phyloP scores from a whole-genome alignment of 2,329 filamentous ascomycete species.

The Microsporum ferrugineum region DNA sequence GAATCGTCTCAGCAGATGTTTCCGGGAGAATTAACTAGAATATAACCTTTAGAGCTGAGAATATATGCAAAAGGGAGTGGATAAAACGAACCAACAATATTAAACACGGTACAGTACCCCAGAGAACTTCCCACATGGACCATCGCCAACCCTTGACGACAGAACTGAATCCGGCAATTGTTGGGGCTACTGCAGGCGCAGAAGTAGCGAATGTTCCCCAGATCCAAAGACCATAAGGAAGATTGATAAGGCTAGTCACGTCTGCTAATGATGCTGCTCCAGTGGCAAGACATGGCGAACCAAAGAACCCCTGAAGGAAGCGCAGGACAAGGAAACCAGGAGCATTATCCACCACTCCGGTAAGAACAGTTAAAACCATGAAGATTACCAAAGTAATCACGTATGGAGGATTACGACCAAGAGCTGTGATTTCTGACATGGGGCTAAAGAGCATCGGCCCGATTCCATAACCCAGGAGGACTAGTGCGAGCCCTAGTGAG shows the following conservation, averaged over 20 bases:
- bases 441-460: constrained; percentile 12
- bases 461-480: constrained; percentile 44
- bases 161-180: background rate
- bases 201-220: background rate
- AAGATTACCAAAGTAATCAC: constrained; percentile 10
- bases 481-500: constrained; percentile 49
- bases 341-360: constrained; percentile 10
- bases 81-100: background rate
- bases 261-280: constrained; percentile 6
- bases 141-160: constrained; percentile 1
- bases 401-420: constrained; percentile 13
- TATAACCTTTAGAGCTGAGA: background rate
- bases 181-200: background rate
- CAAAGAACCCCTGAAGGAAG: constrained; percentile 9
- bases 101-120: background rate
- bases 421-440: constrained; percentile 9
- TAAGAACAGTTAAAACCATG: constrained; percentile 12
- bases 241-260: background rate
- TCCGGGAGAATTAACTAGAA: constrained; percentile 8
- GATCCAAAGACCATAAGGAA: constrained; percentile 18
- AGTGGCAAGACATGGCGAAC: background rate
- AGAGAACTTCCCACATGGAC: constrained; percentile 3
- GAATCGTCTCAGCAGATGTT: constrained; percentile 10
- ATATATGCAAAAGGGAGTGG: background rate
- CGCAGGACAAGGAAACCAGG: constrained; percentile 12